phyloP scores from a whole-genome alignment of 345 rosid species.

The Lumnitzera littorea region DNA sequence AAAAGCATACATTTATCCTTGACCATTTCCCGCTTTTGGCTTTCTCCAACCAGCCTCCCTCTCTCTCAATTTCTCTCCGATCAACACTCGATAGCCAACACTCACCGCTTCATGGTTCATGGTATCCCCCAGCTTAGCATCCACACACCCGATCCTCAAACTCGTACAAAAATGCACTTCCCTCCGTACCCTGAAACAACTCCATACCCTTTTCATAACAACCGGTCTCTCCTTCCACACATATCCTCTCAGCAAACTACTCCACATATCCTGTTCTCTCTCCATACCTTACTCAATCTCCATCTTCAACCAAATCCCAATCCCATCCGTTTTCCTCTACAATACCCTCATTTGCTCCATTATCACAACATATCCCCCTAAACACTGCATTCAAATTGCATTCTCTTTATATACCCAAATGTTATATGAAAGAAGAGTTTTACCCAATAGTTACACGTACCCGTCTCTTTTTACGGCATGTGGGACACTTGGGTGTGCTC shows the following conservation, averaged over 20 bases:
- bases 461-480: conserved; percentile 68
- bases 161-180: conserved; percentile 39
- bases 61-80: no score
- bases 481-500: conserved; percentile 29
- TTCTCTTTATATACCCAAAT: conserved; percentile 38
- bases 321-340: conserved; percentile 51
- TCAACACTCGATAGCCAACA: no score
- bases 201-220: conserved; percentile 41
- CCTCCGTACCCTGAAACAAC: conserved; percentile 34
- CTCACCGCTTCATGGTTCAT: conserved; percentile 5
- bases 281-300: conserved; percentile 34
- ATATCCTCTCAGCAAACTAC: conserved; percentile 59
- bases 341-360: conserved; percentile 51
- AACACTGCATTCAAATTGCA: conserved; percentile 23
- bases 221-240: conserved; percentile 47
- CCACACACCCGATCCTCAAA: conserved; percentile 29
- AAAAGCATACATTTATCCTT: no score
- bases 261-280: conserved; percentile 29
- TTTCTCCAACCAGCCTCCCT: no score
- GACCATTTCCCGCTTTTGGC: no score
- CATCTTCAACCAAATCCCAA: conserved; percentile 37
- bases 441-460: conserved; percentile 50
- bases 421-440: conserved; percentile 8
- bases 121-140: conserved; percentile 38
- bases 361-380: conserved; percentile 9